These are phyloP conservation scores for Xerocomellus intermedius DNA, from an alignment of 768 basidiomycete species.

Conservation along the genomic window DNA sequence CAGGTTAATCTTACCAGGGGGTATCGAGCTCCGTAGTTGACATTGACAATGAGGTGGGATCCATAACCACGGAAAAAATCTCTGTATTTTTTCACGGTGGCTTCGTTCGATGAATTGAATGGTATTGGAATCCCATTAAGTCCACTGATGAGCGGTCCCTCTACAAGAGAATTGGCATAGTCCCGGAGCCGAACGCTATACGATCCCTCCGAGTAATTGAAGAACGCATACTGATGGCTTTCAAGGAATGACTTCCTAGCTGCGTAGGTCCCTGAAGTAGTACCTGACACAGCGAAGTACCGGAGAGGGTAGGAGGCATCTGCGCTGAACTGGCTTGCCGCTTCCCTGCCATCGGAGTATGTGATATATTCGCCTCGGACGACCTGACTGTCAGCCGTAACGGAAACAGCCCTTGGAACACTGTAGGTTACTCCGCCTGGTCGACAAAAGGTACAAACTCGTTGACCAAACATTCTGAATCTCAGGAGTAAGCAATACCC, in stretches of 20 bases:
- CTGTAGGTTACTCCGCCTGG: background rate
- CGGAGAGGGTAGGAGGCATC: background rate
- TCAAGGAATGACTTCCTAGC: slow-evolving; percentile 4
- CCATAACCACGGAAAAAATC: background rate
- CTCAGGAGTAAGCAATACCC: background rate
- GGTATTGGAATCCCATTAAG: background rate
- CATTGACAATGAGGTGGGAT: background rate
- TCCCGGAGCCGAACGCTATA: slow-evolving; percentile 1
- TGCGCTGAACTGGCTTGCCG: background rate
- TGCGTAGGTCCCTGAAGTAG: background rate
- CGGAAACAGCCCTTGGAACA: slow-evolving; percentile 1
- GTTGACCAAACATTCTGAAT: background rate
- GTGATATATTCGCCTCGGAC: slow-evolving; percentile 1
- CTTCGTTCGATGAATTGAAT: background rate
- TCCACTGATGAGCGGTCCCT: background rate
- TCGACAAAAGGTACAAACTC: background rate
- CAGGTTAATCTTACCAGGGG: background rate
- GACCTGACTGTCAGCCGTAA: slow-evolving; percentile 1
- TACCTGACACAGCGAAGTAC: slow-evolving; percentile 5
- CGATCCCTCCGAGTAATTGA: background rate
- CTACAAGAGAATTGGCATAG: background rate
- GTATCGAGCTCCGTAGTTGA: background rate
- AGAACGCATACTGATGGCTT: slow-evolving; percentile 3
- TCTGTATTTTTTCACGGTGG: background rate
- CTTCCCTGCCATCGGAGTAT: background rate